Base-by-base conservation (phyloP, 306 rosid species). In the Cicer bijugum region DNA sequence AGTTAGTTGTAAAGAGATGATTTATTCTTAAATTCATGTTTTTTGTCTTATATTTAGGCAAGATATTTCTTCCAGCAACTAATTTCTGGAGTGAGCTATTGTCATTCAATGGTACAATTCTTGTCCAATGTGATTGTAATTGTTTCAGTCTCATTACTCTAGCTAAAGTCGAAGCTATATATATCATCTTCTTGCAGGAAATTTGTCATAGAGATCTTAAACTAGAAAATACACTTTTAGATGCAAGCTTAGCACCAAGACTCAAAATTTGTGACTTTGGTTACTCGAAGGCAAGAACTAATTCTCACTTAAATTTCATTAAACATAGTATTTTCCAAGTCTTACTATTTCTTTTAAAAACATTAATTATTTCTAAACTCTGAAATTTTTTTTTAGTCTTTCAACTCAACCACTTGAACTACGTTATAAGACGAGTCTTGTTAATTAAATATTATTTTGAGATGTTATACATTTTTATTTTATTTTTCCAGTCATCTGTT, bases 121-220 rank as follows among this genome's bases (percentile, higher is more conserved):
- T 73, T 50, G 38, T 59, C 51, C 67, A 77, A 15, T 19, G 67
- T 56, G 20, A 58, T 59, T 28, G 37, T 39, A 39, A 51, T 38
- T 39, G 7, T 59, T 59, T 28, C 35, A n/a, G n/a, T 66, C 20
- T 4, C 40, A 23, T 42, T 14, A n/a, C 51, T 80, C 57, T 28
- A 59, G 52, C 47, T 51, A 23, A 70, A 59, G 1, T 52, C 8
- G 60, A 75, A 75, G 48, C 43, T 43, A 51, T 55, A 1, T 55
- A 1, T 28, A 28, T 28, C 5, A 35, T 61, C 56, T 81, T 42
- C 50, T 61, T 77, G 72, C 86, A 95, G 99, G 89, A 91, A 90
- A 92, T 95, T 78, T 95, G 99, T 76, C 99, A 95, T 66, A 91
- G 99, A 80, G 99, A 95, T 85, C 97, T 95, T 23, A 95, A 95